A percentile compares a stretch with the other conserved stretches of the same genome.
Conservation (phyloP, 2,329 filamentous ascomycete species). For the Venturia oleaginea region DNA sequence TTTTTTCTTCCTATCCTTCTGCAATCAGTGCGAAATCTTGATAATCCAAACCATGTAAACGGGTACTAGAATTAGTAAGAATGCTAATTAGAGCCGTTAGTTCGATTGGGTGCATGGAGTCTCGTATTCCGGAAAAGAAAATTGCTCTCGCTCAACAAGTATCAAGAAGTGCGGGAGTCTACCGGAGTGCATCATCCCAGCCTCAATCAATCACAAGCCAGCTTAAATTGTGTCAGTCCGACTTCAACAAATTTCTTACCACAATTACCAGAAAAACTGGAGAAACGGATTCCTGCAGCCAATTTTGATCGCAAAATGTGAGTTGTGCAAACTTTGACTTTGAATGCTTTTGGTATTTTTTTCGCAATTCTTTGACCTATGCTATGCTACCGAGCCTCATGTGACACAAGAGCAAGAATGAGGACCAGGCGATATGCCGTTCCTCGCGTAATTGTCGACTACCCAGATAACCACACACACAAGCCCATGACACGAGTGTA, state of each 20-base stretch:
- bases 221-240: not conserved
- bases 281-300: no score
- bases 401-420: conserved; percentile 48
- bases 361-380: not conserved
- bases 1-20: no score
- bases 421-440: conserved; percentile 59
- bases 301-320: no score
- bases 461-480: conserved; percentile 21
- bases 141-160: not conserved
- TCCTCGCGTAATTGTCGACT: conserved; percentile 58
- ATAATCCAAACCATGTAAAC: no score
- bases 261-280: no score
- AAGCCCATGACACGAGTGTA: conserved; percentile 34
- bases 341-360: not conserved
- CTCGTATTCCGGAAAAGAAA: not conserved
- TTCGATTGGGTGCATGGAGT: not conserved
- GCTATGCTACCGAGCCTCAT: conserved; percentile 17
- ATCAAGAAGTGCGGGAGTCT: no score
- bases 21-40: no score
- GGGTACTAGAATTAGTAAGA: no score
- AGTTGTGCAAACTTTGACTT: not conserved
- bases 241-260: no score
- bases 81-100: no score
- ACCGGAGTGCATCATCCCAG: not conserved
- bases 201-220: not conserved